phyloP scores from a whole-genome alignment of 164 flowering plant species.

The Aristolochia contorta region DNA sequence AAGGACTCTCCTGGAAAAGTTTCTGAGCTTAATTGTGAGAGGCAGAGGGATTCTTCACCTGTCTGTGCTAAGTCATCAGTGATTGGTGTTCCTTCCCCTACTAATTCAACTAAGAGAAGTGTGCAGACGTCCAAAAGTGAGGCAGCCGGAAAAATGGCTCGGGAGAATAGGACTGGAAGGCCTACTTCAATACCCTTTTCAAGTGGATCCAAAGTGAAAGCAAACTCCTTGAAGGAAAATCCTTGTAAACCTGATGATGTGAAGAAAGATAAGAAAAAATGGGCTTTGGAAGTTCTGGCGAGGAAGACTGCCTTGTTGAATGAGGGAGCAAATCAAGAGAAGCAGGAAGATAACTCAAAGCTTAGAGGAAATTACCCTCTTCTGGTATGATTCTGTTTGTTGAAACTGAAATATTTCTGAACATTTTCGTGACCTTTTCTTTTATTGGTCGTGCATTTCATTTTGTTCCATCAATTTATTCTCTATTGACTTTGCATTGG shows the following conservation, averaged over 20 bases:
- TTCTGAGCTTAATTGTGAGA: background rate
- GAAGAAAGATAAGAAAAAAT: constrained; percentile 70
- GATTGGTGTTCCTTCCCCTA: background rate
- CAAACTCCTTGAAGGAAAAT: constrained; percentile 15
- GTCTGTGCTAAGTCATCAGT: background rate
- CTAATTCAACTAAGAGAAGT: background rate
- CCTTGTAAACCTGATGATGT: constrained; percentile 31
- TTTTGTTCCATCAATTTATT: background rate
- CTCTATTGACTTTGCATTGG: constrained; percentile 1
- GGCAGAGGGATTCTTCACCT: background rate
- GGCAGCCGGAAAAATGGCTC: background rate
- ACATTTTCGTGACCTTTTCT: background rate
- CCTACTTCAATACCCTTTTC: constrained; percentile 15
- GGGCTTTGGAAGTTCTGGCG: constrained; percentile 93
- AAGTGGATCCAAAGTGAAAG: constrained; percentile 17
- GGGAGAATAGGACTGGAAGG: constrained; percentile 6
- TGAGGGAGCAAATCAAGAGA: constrained; percentile 24
- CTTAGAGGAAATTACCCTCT: constrained; percentile 70
- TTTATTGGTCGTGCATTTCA: background rate
- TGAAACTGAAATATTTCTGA: background rate
- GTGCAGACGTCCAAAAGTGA: background rate
- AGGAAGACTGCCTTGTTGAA: constrained; percentile 47
- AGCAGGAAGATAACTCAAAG: constrained; percentile 31
- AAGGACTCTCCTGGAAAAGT: constrained; percentile 7
- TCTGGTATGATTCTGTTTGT: constrained; percentile 37